Evolutionary conservation across 352 stramenopile species (phyloP).

Genomic region (Globisporangium cederbergense): DNA sequence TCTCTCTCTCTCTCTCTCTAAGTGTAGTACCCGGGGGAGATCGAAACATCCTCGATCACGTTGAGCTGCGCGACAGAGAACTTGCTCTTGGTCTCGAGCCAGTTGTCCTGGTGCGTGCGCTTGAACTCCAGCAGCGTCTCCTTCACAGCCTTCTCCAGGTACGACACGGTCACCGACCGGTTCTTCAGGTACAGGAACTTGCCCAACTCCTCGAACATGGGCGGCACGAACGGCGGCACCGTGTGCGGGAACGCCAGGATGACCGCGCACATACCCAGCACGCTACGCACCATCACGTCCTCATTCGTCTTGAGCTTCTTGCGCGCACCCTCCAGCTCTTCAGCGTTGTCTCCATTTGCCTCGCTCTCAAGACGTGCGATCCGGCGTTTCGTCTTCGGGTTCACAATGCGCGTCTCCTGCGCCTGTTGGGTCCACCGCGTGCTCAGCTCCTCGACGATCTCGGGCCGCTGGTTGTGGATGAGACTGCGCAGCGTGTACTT

Average conservation of each 20-base stretch:
- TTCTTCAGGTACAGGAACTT: conserved; percentile 67
- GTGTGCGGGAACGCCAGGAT: conserved; percentile 79
- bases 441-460: conserved; percentile 36
- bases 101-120: conserved; percentile 82
- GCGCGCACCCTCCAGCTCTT: conserved; percentile 34
- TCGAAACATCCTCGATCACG: conserved; percentile 73
- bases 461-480: conserved; percentile 47
- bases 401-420: conserved; percentile 40
- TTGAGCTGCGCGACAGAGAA: conserved; percentile 62
- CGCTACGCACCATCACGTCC: conserved; percentile 53
- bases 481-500: conserved; percentile 70
- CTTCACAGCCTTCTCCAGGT: conserved; percentile 70
- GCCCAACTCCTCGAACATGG: conserved; percentile 71
- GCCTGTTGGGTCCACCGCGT: conserved; percentile 33
- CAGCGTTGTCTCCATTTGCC: conserved; percentile 9
- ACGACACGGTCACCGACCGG: conserved; percentile 53
- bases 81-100: conserved; percentile 63
- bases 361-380: conserved; percentile 40
- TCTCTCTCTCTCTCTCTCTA: conserved; percentile 16
- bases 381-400: conserved; percentile 58
- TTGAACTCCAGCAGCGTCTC: conserved; percentile 83
- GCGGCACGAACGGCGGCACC: conserved; percentile 59
- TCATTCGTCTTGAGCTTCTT: conserved; percentile 45
- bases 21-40: conserved; percentile 74
- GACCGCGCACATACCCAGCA: conserved; percentile 66